phyloP scores from a whole-genome alignment of 345 rosid genomes.

The Boechera divaricarpa region DNA sequence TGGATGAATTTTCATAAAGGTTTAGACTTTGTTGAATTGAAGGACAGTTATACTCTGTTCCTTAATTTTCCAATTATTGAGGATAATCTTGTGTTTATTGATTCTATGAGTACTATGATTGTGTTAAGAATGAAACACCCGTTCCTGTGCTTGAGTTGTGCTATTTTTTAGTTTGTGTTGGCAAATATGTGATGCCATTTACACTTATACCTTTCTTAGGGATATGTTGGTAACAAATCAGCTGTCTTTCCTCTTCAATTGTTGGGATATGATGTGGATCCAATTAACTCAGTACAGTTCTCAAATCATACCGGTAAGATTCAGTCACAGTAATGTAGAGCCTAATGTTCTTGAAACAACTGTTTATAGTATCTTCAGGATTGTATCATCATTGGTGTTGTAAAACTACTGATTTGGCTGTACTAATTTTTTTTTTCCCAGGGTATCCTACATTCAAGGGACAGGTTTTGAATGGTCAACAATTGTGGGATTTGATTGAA shows the following conservation, averaged over 20 bases:
- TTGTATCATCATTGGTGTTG: slow-evolving; percentile 21
- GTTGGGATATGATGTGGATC: slow-evolving; percentile 96
- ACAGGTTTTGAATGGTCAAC: slow-evolving; percentile 90
- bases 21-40: neutral
- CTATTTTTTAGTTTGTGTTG: neutral
- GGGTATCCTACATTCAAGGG: slow-evolving; percentile 97
- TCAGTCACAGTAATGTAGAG: slow-evolving; percentile 49
- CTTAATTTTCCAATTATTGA: slow-evolving; percentile 3
- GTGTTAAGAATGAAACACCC: neutral
- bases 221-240: slow-evolving; percentile 98
- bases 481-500: slow-evolving; percentile 84
- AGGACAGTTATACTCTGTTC: neutral
- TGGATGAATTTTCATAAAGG: neutral
- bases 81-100: neutral
- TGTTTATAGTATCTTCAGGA: slow-evolving; percentile 40
- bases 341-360: slow-evolving; percentile 43
- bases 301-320: slow-evolving; percentile 94
- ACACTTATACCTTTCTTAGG: slow-evolving; percentile 48
- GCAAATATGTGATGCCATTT: neutral
- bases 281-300: slow-evolving; percentile 95
- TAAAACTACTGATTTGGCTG: slow-evolving; percentile 19
- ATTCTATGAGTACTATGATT: neutral
- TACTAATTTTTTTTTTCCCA: slow-evolving; percentile 43
- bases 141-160: neutral
- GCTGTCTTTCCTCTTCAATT: slow-evolving; percentile 96